A percentile compares a stretch with the other conserved stretches of the same genome.
Conservation (phyloP, 2,329 filamentous ascomycete genomes). For the Xylaria sp. region DNA sequence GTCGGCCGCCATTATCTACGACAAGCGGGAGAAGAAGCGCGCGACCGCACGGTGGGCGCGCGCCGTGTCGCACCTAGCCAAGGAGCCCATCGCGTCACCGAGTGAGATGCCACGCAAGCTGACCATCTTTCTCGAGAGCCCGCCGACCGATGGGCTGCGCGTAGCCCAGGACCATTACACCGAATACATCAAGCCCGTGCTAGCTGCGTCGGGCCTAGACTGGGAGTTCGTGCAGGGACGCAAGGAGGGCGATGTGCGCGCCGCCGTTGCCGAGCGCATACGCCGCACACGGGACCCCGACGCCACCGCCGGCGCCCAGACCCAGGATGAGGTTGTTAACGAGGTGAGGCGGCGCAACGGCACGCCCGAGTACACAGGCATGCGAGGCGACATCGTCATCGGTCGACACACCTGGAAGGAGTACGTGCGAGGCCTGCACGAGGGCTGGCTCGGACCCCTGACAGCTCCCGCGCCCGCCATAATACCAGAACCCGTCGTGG, state of each 20-base stretch:
- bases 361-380: conserved; percentile 73
- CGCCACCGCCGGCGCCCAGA: conserved; percentile 50
- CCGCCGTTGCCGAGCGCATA: conserved; percentile 84
- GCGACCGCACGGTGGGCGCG: conserved; percentile 86
- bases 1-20: conserved; percentile 83
- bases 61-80: conserved; percentile 81
- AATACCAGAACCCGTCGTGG: conserved; percentile 35
- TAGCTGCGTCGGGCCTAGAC: conserved; percentile 88
- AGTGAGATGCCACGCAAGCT: conserved; percentile 80
- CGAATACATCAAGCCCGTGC: conserved; percentile 91
- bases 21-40: conserved; percentile 86
- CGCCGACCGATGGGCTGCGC: conserved; percentile 84
- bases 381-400: conserved; percentile 84
- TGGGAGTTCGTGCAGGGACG: conserved; percentile 96
- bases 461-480: conserved; percentile 65
- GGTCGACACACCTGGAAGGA: conserved; percentile 97
- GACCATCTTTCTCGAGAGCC: conserved; percentile 83
- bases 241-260: conserved; percentile 89
- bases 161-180: conserved; percentile 92
- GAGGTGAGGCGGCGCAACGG: conserved; percentile 68
- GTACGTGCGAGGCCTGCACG: conserved; percentile 89
- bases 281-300: conserved; percentile 69
- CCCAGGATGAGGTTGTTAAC: conserved; percentile 66
- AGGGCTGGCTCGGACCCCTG: conserved; percentile 92
- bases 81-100: conserved; percentile 71